Evolutionary conservation across 768 basidiomycete genomes (phyloP), one percentile per base, ranked within the genome.

Genomic region (Tulasnella sp.): DNA sequence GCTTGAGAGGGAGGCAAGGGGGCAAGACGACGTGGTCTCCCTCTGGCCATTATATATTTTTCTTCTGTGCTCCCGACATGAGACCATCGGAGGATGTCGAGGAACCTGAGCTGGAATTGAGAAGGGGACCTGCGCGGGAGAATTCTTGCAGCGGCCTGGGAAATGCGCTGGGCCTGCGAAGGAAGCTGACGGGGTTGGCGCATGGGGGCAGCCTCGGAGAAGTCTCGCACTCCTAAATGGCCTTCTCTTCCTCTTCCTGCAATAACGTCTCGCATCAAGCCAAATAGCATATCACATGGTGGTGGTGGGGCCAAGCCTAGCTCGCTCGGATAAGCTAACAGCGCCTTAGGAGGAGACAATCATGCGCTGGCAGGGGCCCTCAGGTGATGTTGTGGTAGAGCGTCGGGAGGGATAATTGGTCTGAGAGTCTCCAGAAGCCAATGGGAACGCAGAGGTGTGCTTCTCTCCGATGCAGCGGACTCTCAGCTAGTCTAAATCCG

Each of bases 161-260:
- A 51, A 44, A 23, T 20, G 51, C 51, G 51, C 51, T 51, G 23
- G 51, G 51, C 51, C 51, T 51, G 51, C 2, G 61, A 67, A 67
- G 26, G 61, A 18, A 32, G 15, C 23, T 7, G 6, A 44, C 44
- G 11, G 32, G 61, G 26, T 26, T 67, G 29, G 61, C 61, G 61
- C 61, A 35, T 35, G 61, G 61, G 61, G 11, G 5, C 29, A 67
- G 61, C 61, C 61, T 67, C 61, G 61, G 61, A 67, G 61, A 67
- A 67, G 61, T 67, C 61, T 67, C 61, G 61, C 61, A 67, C 61
- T 67, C 32, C 61, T 67, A 67, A 67, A 29, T 67, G 61, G 61
- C 61, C 61, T 67, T 35, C 57, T 61, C 29, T 29, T 61, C 57
- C 29, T n/a, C 57, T 61, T 35, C 61, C 15, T 11, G 61, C 61